Conservation (phyloP, 257 asterid genomes). For the Nyctanthes arbortristis region DNA sequence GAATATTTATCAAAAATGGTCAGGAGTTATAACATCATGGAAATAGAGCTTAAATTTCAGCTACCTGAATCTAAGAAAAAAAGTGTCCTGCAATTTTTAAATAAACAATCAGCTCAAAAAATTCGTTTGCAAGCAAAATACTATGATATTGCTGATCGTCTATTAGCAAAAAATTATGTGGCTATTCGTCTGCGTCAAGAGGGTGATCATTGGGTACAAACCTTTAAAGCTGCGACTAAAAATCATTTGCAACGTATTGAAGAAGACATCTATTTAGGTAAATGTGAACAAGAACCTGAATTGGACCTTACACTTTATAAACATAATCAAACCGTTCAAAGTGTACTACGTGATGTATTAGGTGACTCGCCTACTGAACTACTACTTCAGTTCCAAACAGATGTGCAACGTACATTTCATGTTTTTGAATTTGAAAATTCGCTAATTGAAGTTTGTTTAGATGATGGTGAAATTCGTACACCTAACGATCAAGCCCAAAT, state of each 20-base stretch:
- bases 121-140: not conserved
- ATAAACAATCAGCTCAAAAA: not conserved
- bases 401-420: not conserved
- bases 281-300: not conserved
- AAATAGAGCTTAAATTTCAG: not conserved
- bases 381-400: not conserved
- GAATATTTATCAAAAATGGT: too few species aligned
- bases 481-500: not conserved
- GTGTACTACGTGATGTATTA: not conserved
- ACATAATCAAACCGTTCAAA: not conserved
- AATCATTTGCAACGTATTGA: not conserved
- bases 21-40: too few species aligned
- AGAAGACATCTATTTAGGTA: not conserved
- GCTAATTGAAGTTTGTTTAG: not conserved
- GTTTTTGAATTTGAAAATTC: not conserved
- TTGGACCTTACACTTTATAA: not conserved
- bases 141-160: not conserved
- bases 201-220: not conserved
- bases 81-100: not conserved
- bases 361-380: not conserved
- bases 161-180: not conserved
- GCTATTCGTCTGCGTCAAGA: not conserved
- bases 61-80: not conserved
- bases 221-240: not conserved
- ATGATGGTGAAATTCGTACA: not conserved